phyloP scores from a whole-genome alignment of 257 asterid species.

The Perilla frutescens region DNA sequence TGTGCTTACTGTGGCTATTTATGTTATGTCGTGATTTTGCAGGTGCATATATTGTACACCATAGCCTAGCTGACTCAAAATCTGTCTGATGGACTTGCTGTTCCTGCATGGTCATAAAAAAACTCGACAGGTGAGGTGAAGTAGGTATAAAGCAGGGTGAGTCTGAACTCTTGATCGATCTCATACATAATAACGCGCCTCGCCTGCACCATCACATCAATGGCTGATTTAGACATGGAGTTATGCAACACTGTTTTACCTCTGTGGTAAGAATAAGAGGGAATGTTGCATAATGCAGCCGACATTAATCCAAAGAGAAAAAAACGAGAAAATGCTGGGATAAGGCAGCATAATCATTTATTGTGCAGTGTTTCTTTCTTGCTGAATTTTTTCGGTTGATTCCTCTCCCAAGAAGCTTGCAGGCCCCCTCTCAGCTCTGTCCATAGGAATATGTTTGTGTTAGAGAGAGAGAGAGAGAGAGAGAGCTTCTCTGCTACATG shows the following conservation, averaged over 20 bases:
- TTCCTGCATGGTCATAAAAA: not conserved
- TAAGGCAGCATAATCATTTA: not conserved
- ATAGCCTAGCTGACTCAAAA: not conserved
- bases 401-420: not conserved
- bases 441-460: not conserved
- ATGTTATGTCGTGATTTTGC: slow-evolving; percentile 1
- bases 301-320: not conserved
- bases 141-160: not conserved
- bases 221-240: too few relatives aligned
- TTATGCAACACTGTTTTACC: too few relatives aligned
- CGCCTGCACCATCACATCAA: too few relatives aligned
- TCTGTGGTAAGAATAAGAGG: too few relatives aligned
- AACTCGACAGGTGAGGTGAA: too few relatives aligned
- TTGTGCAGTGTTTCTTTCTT: not conserved
- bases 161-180: not conserved
- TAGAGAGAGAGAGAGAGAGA: not conserved
- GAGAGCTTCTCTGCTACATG: not conserved
- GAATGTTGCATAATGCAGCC: too few relatives aligned
- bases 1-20: not conserved
- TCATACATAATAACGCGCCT: too few relatives aligned
- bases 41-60: not conserved
- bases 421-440: not conserved
- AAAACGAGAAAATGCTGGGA: not conserved
- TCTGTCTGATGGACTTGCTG: not conserved
- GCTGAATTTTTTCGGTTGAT: not conserved